A percentile compares a stretch with the other conserved stretches of the same genome.
Evolutionary conservation across 164 flowering plant genomes (phyloP).

Genomic region (Paratinospora sagittata): DNA sequence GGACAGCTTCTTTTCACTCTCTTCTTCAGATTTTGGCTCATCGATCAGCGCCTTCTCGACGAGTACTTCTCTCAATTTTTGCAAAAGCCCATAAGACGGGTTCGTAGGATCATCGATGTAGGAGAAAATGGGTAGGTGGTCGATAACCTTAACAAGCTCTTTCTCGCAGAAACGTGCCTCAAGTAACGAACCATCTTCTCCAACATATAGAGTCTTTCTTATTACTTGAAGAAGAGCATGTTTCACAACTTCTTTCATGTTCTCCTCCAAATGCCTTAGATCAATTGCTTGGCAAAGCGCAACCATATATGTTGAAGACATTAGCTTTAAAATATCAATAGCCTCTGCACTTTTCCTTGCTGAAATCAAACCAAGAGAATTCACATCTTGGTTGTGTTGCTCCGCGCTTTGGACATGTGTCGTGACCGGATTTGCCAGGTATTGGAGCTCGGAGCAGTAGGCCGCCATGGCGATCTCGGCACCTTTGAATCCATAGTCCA

Average conservation of each 20-base stretch:
- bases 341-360: conserved; percentile 26
- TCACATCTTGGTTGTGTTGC: conserved; percentile 33
- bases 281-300: conserved; percentile 28
- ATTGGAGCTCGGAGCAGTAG: conserved; percentile 29
- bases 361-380: conserved; percentile 26
- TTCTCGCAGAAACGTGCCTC: conserved; percentile 4
- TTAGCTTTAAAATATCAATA: conserved; percentile 25
- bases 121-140: neutral
- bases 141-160: neutral
- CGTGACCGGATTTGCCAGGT: conserved; percentile 28
- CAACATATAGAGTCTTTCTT: neutral
- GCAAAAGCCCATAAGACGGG: neutral
- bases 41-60: neutral
- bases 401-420: conserved; percentile 32
- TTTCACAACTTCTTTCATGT: conserved; percentile 16
- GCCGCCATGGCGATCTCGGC: conserved; percentile 37
- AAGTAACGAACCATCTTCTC: neutral
- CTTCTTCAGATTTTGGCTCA: neutral
- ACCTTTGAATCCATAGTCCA: conserved; percentile 30
- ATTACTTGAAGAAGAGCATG: neutral
- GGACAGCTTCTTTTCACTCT: conserved; percentile 13
- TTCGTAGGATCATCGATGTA: conserved; percentile 1
- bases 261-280: conserved; percentile 30
- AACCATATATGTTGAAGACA: conserved; percentile 25
- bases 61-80: conserved; percentile 2